Conservation (phyloP, 495 filamentous ascomycete species). For the Aspergillus asperescens region DNA sequence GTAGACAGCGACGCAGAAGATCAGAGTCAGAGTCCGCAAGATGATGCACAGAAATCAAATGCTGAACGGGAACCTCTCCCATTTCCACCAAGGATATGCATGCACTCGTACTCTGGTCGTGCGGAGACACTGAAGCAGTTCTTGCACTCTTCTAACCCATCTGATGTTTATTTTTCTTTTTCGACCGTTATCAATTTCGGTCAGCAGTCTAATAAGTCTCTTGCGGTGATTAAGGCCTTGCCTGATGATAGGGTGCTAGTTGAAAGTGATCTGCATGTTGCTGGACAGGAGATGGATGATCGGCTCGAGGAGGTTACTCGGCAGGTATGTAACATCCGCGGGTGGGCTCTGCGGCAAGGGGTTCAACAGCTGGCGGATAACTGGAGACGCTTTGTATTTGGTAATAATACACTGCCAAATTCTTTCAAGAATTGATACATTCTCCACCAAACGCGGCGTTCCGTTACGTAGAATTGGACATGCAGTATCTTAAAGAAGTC, state of each 20-base stretch:
- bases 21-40: too few species aligned
- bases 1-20: slow-evolving; percentile 32
- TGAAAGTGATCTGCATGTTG: slow-evolving; percentile 87
- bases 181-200: slow-evolving; percentile 77
- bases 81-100: slow-evolving; percentile 85
- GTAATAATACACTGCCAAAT: slow-evolving; percentile 19
- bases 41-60: slow-evolving; percentile 14
- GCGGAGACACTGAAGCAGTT: slow-evolving; percentile 73
- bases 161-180: slow-evolving; percentile 82
- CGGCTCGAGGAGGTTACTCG: slow-evolving; percentile 67
- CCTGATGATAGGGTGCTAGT: slow-evolving; percentile 75
- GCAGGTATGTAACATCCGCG: slow-evolving; percentile 69
- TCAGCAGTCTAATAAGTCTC: slow-evolving; percentile 46
- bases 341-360: slow-evolving; percentile 71
- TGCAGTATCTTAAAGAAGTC: not conserved
- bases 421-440: not conserved
- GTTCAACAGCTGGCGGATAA: slow-evolving; percentile 65
- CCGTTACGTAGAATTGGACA: not conserved
- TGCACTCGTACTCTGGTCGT: slow-evolving; percentile 91
- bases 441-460: not conserved
- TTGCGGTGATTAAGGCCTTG: slow-evolving; percentile 64
- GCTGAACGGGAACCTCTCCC: slow-evolving; percentile 40
- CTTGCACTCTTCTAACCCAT: slow-evolving; percentile 65
- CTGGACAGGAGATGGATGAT: slow-evolving; percentile 77
- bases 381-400: slow-evolving; percentile 77